Conservation (phyloP, 345 rosid genomes). For the Sisymbrium altissimum region DNA sequence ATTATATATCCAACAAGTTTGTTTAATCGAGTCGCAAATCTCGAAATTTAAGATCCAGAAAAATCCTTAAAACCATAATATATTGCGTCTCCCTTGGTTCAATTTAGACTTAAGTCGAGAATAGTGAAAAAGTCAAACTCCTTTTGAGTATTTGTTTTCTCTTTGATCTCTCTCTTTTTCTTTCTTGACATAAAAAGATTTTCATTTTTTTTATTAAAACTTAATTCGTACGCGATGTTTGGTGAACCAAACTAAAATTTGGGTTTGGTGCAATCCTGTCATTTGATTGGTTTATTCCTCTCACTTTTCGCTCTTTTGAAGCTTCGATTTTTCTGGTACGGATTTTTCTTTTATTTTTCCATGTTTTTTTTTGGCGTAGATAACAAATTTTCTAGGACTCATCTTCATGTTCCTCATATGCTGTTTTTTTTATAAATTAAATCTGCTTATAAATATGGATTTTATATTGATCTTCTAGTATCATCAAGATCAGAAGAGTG, state of each 20-base stretch:
- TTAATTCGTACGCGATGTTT: constrained; percentile 27
- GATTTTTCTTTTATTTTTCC: not conserved
- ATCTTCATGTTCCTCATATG: constrained; percentile 11
- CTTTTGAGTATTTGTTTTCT: not conserved
- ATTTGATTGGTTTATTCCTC: constrained; percentile 26
- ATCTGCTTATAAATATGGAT: constrained; percentile 39
- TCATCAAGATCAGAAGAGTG: constrained; percentile 35
- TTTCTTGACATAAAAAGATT: not conserved
- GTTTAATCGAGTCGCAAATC: constrained; percentile 22
- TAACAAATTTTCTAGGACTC: constrained; percentile 30
- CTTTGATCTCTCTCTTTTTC: not conserved
- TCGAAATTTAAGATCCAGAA: constrained; percentile 22
- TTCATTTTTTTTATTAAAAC: not conserved
- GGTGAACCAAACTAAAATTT: constrained; percentile 20
- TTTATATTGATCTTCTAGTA: not conserved
- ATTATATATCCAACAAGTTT: not conserved
- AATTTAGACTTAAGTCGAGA: not conserved
- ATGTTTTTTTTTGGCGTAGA: not conserved
- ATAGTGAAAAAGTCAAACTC: constrained; percentile 18
- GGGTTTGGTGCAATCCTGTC: constrained; percentile 37
- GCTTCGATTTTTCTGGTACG: constrained; percentile 30
- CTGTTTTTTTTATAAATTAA: not conserved
- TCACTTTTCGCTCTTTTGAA: constrained; percentile 46
- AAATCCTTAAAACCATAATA: not conserved
- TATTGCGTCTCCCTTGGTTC: constrained; percentile 3